A percentile compares a stretch with the other conserved stretches of the same genome.
These are phyloP conservation scores for Entomortierella parvispora DNA, from an alignment of 192 early-diverging fungal genomes.

Conservation along the genomic window DNA sequence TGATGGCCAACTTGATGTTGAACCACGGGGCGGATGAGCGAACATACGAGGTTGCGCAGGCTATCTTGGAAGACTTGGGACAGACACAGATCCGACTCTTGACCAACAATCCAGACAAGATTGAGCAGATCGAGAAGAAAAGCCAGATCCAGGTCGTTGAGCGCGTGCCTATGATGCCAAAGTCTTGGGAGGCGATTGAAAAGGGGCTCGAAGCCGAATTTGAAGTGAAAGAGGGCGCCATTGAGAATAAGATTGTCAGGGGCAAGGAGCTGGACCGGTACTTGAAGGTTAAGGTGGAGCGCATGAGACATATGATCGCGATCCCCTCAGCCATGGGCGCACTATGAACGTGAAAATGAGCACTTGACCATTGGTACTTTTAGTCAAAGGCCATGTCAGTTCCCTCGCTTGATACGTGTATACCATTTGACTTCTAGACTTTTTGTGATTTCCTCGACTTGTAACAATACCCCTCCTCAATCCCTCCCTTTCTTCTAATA, in stretches of 20 bases:
- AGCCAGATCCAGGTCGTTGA: slow-evolving; percentile 80
- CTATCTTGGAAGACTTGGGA: slow-evolving; percentile 88
- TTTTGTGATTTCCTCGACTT: too few species aligned
- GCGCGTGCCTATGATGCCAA: slow-evolving; percentile 92
- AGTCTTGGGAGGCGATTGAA: slow-evolving; percentile 71
- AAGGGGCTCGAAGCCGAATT: slow-evolving; percentile 29
- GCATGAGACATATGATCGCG: slow-evolving; percentile 91
- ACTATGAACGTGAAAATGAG: not conserved
- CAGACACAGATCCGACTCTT: slow-evolving; percentile 79
- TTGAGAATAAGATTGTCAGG: slow-evolving; percentile 45
- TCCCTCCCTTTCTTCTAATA: too few species aligned
- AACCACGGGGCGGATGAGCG: slow-evolving; percentile 94
- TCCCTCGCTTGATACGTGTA: not conserved
- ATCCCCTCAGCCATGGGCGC: slow-evolving; percentile 55
- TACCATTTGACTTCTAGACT: too few species aligned
- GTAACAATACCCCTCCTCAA: too few species aligned
- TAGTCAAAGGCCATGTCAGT: not conserved
- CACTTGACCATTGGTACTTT: not conserved
- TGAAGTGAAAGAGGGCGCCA: slow-evolving; percentile 37
- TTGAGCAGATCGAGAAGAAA: slow-evolving; percentile 75
- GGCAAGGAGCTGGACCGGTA: slow-evolving; percentile 81
- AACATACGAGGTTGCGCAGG: slow-evolving; percentile 89
- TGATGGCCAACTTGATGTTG: slow-evolving; percentile 89
- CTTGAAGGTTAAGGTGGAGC: slow-evolving; percentile 87
- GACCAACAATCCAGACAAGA: slow-evolving; percentile 98